Percentiles rank a stretch among this genome's conserved stretches.
Evolutionary conservation across 2,329 filamentous ascomycete species (phyloP).

Genomic region (Pseudovirgaria hyperparasitica): DNA sequence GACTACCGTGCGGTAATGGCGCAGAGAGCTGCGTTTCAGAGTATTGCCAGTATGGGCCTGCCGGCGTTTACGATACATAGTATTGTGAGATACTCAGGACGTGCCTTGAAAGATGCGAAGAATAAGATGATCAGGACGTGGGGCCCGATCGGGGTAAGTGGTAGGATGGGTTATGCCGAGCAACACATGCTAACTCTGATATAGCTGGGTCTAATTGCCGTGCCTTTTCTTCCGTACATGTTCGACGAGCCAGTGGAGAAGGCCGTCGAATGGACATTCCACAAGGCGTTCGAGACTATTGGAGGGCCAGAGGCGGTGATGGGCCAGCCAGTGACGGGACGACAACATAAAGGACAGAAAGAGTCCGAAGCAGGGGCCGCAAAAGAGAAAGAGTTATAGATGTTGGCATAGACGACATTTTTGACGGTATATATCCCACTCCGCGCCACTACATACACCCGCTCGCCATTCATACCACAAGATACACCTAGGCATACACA

Average conservation of each 20-base stretch:
- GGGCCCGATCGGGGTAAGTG: conserved; percentile 77
- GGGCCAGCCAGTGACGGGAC: conserved; percentile 23
- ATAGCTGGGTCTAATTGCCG: conserved; percentile 48
- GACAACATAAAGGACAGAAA: conserved; percentile 21
- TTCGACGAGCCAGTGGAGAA: conserved; percentile 91
- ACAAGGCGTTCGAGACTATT: conserved; percentile 62
- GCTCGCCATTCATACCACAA: no score
- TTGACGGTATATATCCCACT: no score
- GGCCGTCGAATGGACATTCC: conserved; percentile 81
- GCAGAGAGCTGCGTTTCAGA: conserved; percentile 83
- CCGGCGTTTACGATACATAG: conserved; percentile 91
- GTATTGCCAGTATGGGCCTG: conserved; percentile 81
- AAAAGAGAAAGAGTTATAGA: conserved; percentile 27
- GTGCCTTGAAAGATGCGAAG: conserved; percentile 71
- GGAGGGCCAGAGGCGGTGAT: conserved; percentile 51
- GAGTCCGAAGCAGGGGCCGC: conserved; percentile 16
- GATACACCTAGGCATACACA: no score
- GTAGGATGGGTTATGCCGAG: conserved; percentile 1
- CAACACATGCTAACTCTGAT: conserved; percentile 4
- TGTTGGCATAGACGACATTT: no score
- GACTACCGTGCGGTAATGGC: conserved; percentile 87
- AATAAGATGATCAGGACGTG: conserved; percentile 67
- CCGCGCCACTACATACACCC: no score
- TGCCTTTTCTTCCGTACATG: conserved; percentile 70
- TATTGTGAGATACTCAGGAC: conserved; percentile 78